Conservation (phyloP, 169 alveolate genomes). For the Eimeria maxima region DNA sequence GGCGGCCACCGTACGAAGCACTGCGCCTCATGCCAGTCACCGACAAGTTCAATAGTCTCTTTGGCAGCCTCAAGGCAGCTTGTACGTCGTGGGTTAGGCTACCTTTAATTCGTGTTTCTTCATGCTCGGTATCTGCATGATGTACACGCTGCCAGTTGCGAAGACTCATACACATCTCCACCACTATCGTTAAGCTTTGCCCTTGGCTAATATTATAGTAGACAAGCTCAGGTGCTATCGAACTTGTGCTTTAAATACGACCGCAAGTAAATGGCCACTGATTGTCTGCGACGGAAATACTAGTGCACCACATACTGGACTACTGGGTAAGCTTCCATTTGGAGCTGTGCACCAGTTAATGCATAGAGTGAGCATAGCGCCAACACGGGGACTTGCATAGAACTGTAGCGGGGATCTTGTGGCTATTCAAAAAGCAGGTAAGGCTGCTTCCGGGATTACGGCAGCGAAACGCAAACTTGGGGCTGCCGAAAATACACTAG, state of each 20-base stretch:
- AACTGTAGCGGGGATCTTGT: not conserved
- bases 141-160: not conserved
- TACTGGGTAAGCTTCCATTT: not conserved
- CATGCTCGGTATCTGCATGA: not conserved
- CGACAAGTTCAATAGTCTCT: not conserved
- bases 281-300: not conserved
- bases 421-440: not conserved
- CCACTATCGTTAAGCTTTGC: not conserved
- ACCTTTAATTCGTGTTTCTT: not conserved
- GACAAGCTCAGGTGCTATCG: not conserved
- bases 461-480: not conserved
- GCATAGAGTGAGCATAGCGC: not conserved
- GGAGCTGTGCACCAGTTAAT: not conserved
- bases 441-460: not conserved
- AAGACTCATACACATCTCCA: not conserved
- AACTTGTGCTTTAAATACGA: not conserved
- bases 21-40: constrained; percentile 34
- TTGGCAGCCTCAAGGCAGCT: constrained; percentile 19
- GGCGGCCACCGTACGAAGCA: not conserved
- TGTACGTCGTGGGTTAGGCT: not conserved
- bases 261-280: not conserved
- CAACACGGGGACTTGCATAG: not conserved
- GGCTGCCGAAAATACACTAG: not conserved
- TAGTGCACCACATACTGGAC: not conserved
- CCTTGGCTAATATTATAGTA: not conserved